Conservation (phyloP, 108 stramenopile genomes). For the Conticribra weissflogii region DNA sequence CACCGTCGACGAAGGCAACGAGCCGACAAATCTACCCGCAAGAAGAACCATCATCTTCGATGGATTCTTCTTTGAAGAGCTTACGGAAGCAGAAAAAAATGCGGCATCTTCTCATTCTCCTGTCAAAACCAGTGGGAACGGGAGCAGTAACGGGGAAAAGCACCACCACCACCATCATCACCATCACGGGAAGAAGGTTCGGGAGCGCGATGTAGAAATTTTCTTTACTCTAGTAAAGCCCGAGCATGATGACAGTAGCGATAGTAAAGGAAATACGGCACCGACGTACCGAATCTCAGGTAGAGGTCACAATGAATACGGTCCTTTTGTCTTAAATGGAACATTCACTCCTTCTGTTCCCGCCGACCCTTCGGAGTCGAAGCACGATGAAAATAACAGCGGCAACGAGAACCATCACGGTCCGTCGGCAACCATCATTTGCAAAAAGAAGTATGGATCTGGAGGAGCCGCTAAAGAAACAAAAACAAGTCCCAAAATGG, state of each 20-base stretch:
- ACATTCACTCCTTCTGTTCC: slow-evolving; percentile 7
- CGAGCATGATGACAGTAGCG: neutral
- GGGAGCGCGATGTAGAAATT: slow-evolving; percentile 53
- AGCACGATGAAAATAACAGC: no score
- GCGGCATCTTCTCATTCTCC: neutral
- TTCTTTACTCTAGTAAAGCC: neutral
- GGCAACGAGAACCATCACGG: neutral
- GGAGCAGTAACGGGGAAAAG: slow-evolving; percentile 5
- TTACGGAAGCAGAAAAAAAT: neutral
- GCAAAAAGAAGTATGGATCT: slow-evolving; percentile 30
- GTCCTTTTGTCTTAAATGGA: slow-evolving; percentile 41
- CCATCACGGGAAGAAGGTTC: slow-evolving; percentile 33
- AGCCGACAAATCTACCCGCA: neutral
- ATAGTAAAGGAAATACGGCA: neutral
- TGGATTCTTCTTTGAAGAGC: slow-evolving; percentile 39
- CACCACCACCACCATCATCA: slow-evolving; percentile 1
- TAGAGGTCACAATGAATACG: slow-evolving; percentile 48
- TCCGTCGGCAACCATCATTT: slow-evolving; percentile 8
- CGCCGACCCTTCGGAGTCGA: neutral
- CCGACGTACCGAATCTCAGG: slow-evolving; percentile 24
- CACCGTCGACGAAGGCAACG: neutral
- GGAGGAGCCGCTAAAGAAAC: slow-evolving; percentile 12
- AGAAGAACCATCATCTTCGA: slow-evolving; percentile 46
- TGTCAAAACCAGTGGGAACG: neutral
- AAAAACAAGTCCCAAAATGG: no score